A percentile compares a stretch with the other conserved stretches of the same genome.
Evolutionary conservation across 2,329 filamentous ascomycete genomes (phyloP).

Genomic region (Coccinonectria pachysandricola): DNA sequence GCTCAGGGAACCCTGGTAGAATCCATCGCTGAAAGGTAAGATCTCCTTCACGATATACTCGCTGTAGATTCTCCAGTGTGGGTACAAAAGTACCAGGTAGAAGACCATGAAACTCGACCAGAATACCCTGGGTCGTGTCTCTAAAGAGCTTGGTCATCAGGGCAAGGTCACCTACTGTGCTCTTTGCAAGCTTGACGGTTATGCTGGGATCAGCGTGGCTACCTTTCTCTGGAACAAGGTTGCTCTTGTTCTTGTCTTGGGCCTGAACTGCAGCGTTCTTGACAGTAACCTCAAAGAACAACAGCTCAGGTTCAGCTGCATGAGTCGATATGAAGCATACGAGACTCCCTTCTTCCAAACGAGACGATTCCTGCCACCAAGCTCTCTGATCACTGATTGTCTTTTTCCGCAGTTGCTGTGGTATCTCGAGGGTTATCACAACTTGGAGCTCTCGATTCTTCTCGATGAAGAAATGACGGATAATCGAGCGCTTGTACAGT

Average conservation of each 20-base stretch:
- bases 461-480: background rate
- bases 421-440: slow-evolving; percentile 1
- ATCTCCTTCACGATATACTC: slow-evolving; percentile 4
- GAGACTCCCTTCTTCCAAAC: slow-evolving; percentile 4
- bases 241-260: background rate
- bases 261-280: background rate
- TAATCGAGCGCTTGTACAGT: background rate
- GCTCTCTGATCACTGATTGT: background rate
- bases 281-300: slow-evolving; percentile 3
- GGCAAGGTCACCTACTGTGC: background rate
- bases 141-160: background rate
- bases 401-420: background rate
- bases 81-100: slow-evolving; percentile 7
- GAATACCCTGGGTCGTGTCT: slow-evolving; percentile 1
- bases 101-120: slow-evolving; percentile 8
- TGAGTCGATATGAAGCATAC: slow-evolving; percentile 3
- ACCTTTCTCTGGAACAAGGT: background rate
- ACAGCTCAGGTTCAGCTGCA: background rate
- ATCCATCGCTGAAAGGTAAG: slow-evolving; percentile 6
- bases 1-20: too few relatives aligned
- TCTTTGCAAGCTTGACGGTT: slow-evolving; percentile 4
- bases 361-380: slow-evolving; percentile 6
- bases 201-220: slow-evolving; percentile 1
- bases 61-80: slow-evolving; percentile 3
- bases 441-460: background rate